Evolutionary conservation across 2,329 filamentous ascomycete genomes (phyloP).

Genomic region (Penicillium sp.): DNA sequence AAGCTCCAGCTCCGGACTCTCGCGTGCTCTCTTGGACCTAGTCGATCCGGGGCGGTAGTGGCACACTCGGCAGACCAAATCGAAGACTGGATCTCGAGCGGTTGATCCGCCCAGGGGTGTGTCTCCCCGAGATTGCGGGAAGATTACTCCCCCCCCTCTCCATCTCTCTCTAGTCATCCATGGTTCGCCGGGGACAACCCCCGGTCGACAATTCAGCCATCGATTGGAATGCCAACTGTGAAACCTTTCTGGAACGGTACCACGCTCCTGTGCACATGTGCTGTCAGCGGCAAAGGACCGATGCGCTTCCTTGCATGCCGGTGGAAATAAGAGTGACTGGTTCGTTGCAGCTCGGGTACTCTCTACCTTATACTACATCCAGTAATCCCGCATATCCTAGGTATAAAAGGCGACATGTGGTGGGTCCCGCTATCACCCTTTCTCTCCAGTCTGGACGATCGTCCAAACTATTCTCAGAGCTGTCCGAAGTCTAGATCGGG

Average conservation of each 20-base stretch:
- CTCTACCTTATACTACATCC: neutral
- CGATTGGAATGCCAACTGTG: conserved; percentile 7
- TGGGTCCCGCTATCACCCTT: neutral
- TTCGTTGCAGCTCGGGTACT: neutral
- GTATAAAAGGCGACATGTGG: neutral
- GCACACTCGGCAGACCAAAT: conserved; percentile 17
- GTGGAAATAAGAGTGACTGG: neutral
- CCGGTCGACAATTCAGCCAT: neutral
- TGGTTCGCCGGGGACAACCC: neutral
- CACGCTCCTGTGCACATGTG: conserved; percentile 5
- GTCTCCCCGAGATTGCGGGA: neutral
- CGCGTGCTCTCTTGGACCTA: conserved; percentile 2
- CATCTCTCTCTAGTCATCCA: conserved; percentile 11
- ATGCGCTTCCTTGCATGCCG: neutral
- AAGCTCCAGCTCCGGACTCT: neutral
- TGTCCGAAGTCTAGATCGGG: neutral
- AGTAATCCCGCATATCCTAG: neutral
- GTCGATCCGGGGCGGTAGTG: conserved; percentile 29
- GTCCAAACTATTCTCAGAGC: neutral
- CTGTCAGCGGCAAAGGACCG: conserved; percentile 7
- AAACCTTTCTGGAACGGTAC: conserved; percentile 14
- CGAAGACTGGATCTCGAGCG: conserved; percentile 16
- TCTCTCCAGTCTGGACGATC: neutral
- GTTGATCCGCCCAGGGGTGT: conserved; percentile 36
- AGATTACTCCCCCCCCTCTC: conserved; percentile 6